Conservation (phyloP, 2,329 filamentous ascomycete species). For the Verticillium isaacii region DNA sequence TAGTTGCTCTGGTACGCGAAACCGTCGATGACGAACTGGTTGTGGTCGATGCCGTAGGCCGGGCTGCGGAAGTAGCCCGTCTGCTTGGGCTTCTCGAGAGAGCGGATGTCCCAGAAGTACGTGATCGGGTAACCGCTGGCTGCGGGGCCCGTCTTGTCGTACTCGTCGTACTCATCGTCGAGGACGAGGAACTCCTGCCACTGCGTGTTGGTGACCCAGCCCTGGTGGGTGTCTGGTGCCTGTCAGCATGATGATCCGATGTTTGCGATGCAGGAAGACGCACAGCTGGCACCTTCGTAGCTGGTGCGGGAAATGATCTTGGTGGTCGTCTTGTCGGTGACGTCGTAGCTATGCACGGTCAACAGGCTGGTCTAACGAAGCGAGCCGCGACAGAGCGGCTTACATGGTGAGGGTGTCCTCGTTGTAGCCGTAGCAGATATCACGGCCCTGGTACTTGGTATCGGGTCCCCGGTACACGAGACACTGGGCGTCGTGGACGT, state of each 20-base stretch:
- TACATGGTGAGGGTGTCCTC: conserved; percentile 33
- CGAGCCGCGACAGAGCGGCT: conserved; percentile 17
- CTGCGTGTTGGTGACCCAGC: conserved; percentile 40
- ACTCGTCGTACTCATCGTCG: conserved; percentile 50
- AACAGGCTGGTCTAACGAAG: conserved; percentile 18
- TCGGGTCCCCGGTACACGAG: conserved; percentile 47
- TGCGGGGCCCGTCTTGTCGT: conserved; percentile 30
- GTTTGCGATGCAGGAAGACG: neutral
- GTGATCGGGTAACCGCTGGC: conserved; percentile 37
- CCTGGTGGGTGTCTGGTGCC: conserved; percentile 49
- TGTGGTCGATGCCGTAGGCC: conserved; percentile 36
- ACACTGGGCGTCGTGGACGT: conserved; percentile 50
- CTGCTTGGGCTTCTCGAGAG: conserved; percentile 31
- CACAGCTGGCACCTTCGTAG: conserved; percentile 39
- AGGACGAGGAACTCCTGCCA: conserved; percentile 36
- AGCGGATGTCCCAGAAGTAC: conserved; percentile 42
- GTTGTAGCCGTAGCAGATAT: conserved; percentile 50
- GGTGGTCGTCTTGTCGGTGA: conserved; percentile 39
- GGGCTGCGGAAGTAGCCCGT: conserved; percentile 34
- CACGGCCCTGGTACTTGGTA: conserved; percentile 33
- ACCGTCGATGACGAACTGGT: conserved; percentile 37
- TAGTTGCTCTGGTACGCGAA: conserved; percentile 42
- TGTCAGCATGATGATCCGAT: neutral
- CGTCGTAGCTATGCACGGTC: conserved; percentile 31
- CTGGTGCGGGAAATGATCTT: conserved; percentile 45